phyloP scores from a whole-genome alignment of 2,329 filamentous ascomycete species.

The Daldinia sp. region DNA sequence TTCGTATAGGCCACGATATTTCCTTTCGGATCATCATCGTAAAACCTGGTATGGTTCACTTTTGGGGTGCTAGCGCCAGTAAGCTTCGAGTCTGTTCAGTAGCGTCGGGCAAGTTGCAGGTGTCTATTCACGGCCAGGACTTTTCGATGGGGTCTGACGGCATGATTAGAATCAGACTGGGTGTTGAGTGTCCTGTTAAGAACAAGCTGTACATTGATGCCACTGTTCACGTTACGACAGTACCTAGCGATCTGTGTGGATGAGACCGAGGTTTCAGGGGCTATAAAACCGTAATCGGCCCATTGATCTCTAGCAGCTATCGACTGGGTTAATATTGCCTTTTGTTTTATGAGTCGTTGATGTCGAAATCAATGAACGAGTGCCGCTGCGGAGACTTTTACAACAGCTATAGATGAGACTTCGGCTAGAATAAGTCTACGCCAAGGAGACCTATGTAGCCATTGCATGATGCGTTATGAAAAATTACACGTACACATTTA shows the following conservation, averaged over 20 bases:
- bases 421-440: not conserved
- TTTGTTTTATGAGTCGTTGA: no score
- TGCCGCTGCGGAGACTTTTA: not conserved
- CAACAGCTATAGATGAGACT: not conserved
- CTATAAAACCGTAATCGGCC: not conserved
- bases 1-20: constrained; percentile 50
- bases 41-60: constrained; percentile 50
- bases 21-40: constrained; percentile 53
- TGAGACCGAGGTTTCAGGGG: not conserved
- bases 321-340: not conserved
- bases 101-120: constrained; percentile 52
- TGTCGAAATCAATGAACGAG: not conserved
- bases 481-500: not conserved
- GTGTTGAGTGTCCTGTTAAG: constrained; percentile 49
- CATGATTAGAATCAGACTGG: constrained; percentile 54
- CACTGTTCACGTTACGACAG: constrained; percentile 51
- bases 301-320: not conserved
- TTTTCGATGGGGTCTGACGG: constrained; percentile 56
- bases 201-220: constrained; percentile 57
- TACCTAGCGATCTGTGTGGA: constrained; percentile 28
- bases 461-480: not conserved
- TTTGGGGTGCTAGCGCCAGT: constrained; percentile 44
- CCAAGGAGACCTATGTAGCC: not conserved
- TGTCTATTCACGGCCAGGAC: constrained; percentile 49
- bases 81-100: constrained; percentile 53